phyloP scores from a whole-genome alignment of 2,329 filamentous ascomycete genomes.

The Saccharata proteae region DNA sequence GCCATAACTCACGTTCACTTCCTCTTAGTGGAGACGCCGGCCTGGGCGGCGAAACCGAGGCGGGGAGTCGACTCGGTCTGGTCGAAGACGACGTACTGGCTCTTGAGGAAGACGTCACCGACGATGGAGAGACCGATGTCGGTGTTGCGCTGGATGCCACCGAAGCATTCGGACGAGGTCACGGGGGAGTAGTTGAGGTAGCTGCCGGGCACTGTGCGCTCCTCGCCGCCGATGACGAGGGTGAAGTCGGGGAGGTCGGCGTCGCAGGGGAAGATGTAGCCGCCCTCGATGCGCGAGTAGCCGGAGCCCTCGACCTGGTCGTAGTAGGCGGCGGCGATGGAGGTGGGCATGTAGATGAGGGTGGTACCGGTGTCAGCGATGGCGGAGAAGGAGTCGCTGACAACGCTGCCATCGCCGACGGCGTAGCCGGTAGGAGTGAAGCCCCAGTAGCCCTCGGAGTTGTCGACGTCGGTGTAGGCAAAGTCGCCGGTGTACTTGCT shows the following conservation, averaged over 20 bases:
- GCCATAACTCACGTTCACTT: no score
- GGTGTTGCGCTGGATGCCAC: slow-evolving; percentile 56
- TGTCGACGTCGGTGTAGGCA: slow-evolving; percentile 44
- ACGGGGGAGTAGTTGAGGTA: slow-evolving; percentile 43
- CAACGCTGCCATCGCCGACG: slow-evolving; percentile 33
- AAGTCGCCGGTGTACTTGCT: slow-evolving; percentile 47
- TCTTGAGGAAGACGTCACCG: slow-evolving; percentile 71
- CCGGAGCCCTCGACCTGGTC: slow-evolving; percentile 39
- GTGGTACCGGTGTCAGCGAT: slow-evolving; percentile 64
- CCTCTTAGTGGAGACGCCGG: no score
- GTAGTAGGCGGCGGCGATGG: slow-evolving; percentile 49
- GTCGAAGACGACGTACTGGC: slow-evolving; percentile 62
- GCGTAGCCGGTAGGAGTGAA: slow-evolving; percentile 46
- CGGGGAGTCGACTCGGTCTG: slow-evolving; percentile 20
- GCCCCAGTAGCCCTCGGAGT: slow-evolving; percentile 50
- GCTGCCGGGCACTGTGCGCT: slow-evolving; percentile 39
- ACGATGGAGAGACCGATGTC: slow-evolving; percentile 56
- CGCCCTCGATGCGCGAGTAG: slow-evolving; percentile 37
- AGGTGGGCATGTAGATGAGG: slow-evolving; percentile 46
- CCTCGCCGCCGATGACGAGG: slow-evolving; percentile 37
- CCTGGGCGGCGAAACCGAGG: slow-evolving; percentile 31
- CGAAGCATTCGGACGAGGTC: slow-evolving; percentile 49
- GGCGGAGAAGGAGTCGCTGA: slow-evolving; percentile 32
- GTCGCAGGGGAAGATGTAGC: slow-evolving; percentile 43
- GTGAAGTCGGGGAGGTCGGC: slow-evolving; percentile 41